Evolutionary conservation across 2,329 filamentous ascomycete species (phyloP).

Genomic region (Penicillium brasilianum): DNA sequence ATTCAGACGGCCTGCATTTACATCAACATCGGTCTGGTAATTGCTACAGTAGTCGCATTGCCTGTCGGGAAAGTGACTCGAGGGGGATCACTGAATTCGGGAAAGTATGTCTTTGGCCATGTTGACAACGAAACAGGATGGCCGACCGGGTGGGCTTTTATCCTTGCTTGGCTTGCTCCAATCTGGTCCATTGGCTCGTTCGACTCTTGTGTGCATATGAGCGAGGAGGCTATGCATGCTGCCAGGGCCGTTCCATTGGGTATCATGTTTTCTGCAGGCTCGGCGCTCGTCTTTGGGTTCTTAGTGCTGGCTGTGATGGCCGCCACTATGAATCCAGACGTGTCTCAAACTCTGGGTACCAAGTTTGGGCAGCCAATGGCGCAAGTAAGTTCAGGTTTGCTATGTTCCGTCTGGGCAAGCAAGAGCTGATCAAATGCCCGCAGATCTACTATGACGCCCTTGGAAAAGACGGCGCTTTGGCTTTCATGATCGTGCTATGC

Average conservation of each 20-base stretch:
- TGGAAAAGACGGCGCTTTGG: conserved; percentile 63
- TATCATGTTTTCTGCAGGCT: conserved; percentile 46
- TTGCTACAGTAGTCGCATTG: conserved; percentile 62
- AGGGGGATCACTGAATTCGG: conserved; percentile 40
- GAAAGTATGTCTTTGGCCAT: conserved; percentile 59
- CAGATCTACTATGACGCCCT: conserved; percentile 66
- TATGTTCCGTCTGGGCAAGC: no score
- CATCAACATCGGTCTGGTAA: conserved; percentile 61
- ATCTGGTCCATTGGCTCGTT: conserved; percentile 65
- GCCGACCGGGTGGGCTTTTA: conserved; percentile 63
- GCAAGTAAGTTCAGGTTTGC: conserved; percentile 35
- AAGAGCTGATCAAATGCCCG: neutral
- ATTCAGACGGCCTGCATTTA: conserved; percentile 62
- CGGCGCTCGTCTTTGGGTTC: conserved; percentile 56
- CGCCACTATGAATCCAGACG: conserved; percentile 60
- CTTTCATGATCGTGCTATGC: conserved; percentile 64
- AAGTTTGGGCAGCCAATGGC: conserved; percentile 66
- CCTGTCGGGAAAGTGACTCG: conserved; percentile 53
- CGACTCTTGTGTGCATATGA: conserved; percentile 64
- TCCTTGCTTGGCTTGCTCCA: conserved; percentile 64
- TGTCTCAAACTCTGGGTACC: conserved; percentile 52
- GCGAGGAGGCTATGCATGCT: conserved; percentile 65
- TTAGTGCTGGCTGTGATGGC: conserved; percentile 64
- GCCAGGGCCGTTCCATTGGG: conserved; percentile 57
- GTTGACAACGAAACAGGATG: conserved; percentile 63